Evolutionary conservation across 2,329 filamentous ascomycete genomes (phyloP).

Genomic region (Pseudogymnoascus sp.): DNA sequence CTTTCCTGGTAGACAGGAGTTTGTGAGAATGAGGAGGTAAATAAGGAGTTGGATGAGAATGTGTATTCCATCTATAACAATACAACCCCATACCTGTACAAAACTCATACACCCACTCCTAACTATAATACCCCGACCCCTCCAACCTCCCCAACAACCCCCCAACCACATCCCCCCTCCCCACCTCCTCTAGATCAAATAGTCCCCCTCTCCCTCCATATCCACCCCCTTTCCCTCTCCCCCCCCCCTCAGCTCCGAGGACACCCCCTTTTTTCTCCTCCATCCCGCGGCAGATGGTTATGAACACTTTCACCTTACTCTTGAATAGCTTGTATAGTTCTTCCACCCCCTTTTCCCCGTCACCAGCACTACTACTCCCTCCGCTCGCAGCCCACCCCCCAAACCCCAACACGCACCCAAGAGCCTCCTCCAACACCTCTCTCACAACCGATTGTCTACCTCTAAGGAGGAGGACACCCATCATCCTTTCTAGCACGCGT

Average conservation of each 20-base stretch:
- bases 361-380: slow-evolving; percentile 26
- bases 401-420: slow-evolving; percentile 62
- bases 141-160: slow-evolving; percentile 62
- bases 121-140: slow-evolving; percentile 57
- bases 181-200: slow-evolving; percentile 30
- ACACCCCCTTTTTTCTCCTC: slow-evolving; percentile 47
- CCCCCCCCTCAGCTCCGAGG: slow-evolving; percentile 18
- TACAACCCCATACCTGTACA: neutral
- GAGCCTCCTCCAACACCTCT: slow-evolving; percentile 67
- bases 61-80: neutral
- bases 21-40: neutral
- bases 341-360: slow-evolving; percentile 30
- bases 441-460: slow-evolving; percentile 67
- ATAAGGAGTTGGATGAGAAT: neutral
- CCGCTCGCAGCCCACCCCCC: slow-evolving; percentile 35
- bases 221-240: slow-evolving; percentile 19
- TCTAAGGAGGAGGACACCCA: slow-evolving; percentile 63
- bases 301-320: slow-evolving; percentile 65
- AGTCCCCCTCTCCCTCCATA: slow-evolving; percentile 16
- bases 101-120: neutral
- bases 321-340: slow-evolving; percentile 57
- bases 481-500: slow-evolving; percentile 63
- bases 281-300: slow-evolving; percentile 60
- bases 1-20: neutral
- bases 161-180: slow-evolving; percentile 52